Conservation (phyloP, 345 rosid species). For the Citrus trifoliata region DNA sequence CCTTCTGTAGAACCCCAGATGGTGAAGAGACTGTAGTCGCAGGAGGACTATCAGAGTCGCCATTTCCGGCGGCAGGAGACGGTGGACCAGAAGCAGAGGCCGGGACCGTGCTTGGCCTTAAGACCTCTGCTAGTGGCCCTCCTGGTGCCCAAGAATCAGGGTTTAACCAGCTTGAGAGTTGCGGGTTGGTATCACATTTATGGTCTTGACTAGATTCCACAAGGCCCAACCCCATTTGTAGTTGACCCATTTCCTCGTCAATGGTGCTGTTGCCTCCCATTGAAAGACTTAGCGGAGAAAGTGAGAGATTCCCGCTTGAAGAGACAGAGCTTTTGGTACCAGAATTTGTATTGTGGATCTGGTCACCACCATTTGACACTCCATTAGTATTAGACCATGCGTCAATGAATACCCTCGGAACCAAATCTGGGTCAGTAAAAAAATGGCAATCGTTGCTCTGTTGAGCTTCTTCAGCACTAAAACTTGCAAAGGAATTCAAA, state of each 20-base stretch:
- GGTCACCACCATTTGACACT: conserved; percentile 13
- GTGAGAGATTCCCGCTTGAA: conserved; percentile 33
- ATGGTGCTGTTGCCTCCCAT: conserved; percentile 42
- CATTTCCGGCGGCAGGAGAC: conserved; percentile 20
- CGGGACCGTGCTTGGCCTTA: conserved; percentile 31
- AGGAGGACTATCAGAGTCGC: conserved; percentile 25
- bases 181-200: conserved; percentile 24
- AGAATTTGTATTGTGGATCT: conserved; percentile 14
- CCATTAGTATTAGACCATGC: conserved; percentile 44
- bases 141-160: conserved; percentile 48
- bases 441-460: conserved; percentile 3
- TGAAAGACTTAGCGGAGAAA: conserved; percentile 47
- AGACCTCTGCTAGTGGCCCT: conserved; percentile 76
- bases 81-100: conserved; percentile 17
- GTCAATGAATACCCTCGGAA: conserved; percentile 49
- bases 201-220: conserved; percentile 23
- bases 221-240: conserved; percentile 38
- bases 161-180: conserved; percentile 37
- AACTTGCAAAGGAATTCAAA: conserved; percentile 21
- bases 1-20: conserved; percentile 51
- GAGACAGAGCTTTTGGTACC: conserved; percentile 32
- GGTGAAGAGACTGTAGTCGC: conserved; percentile 49
- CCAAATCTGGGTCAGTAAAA: conserved; percentile 23
- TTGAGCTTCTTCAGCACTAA: conserved; percentile 15
- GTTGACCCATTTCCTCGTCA: conserved; percentile 37